Conservation (phyloP, 352 stramenopile species). For the Globisporangium orthogonon region DNA sequence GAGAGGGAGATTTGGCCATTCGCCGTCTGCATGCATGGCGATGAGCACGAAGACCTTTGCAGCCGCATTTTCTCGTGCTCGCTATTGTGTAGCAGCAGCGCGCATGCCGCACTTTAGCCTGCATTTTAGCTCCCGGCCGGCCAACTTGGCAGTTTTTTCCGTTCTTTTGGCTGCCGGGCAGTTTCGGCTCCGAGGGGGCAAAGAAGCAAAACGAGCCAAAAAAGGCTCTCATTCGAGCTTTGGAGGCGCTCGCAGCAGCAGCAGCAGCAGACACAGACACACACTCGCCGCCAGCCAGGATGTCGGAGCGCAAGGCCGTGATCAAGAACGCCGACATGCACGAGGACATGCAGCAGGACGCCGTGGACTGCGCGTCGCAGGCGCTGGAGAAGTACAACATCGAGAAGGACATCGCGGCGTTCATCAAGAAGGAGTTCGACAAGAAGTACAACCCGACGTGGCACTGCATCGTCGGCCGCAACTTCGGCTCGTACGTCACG, state of each 20-base stretch:
- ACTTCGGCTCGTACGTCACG: slow-evolving; percentile 93
- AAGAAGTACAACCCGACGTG: slow-evolving; percentile 91
- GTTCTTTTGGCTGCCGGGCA: too few relatives aligned
- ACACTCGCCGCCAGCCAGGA: slow-evolving; percentile 16
- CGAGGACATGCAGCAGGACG: slow-evolving; percentile 99
- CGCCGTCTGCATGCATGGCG: too few relatives aligned
- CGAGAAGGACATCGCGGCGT: slow-evolving; percentile 94
- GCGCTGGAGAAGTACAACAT: slow-evolving; percentile 99
- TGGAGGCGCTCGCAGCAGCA: neutral
- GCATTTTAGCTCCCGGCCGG: too few relatives aligned
- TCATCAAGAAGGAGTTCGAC: slow-evolving; percentile 93
- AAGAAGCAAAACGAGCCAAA: neutral
- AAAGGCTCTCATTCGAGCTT: neutral
- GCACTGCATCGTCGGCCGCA: slow-evolving; percentile 94
- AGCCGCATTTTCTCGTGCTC: too few relatives aligned
- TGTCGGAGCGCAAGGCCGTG: slow-evolving; percentile 96
- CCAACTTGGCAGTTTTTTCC: too few relatives aligned
- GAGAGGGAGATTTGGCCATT: too few relatives aligned
- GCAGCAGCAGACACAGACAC: neutral
- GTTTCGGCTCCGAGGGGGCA: neutral
- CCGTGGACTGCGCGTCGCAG: slow-evolving; percentile 97
- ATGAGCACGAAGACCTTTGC: too few relatives aligned
- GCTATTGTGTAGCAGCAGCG: too few relatives aligned
- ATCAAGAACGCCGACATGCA: slow-evolving; percentile 99
- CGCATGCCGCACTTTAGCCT: too few relatives aligned